Base-by-base conservation (phyloP, 306 rosid species). In the Lathyrus oleraceus region DNA sequence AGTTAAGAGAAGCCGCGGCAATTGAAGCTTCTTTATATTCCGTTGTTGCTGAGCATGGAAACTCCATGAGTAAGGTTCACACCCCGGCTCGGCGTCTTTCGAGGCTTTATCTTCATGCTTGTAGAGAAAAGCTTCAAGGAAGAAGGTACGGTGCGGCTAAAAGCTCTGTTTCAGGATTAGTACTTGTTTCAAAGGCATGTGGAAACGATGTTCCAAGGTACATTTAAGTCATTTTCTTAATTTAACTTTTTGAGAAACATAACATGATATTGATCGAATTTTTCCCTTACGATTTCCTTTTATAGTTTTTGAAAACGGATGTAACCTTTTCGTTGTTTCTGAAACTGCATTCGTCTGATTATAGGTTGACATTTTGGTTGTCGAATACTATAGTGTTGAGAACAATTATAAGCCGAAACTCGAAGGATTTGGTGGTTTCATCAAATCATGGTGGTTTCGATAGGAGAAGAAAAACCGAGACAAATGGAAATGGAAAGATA, bases 131-230 rank as follows among this genome's bases (percentile, higher is more conserved):
- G 65, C 62, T 83, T 43, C 79, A 8, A 65, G 79, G 86, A 59
- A 92, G 87, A 71, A 94, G 81, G 63, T 85, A 87, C 43, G 81
- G 86, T 69, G 97, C 95, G 8, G 97, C 99, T 71, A 91, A 78
- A 84, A 94, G 88, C 85, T 83, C 90, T 68, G 85, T 91, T 84
- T 88, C 99, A 14, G 99, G 99, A 65, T 76, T 94, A 76, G 92
- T 86, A 39, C 88, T 94, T 76, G 91, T 91, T 47, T 87, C 97
- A 71, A 94, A 94, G 85, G 96, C 99, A 21, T 94, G 99, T 81
- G 99, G 99, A 75, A 94, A 91, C 79, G 97, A 94, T 56, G 99
- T 94, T 66, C 95, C 97, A 14, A 94, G 99, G 99, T 63, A 21
- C 67, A 12, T 39, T 61, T 93, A 27, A 48, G 16, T 63, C 45